Conservation (phyloP, 768 basidiomycete species). For the Hirschioporus abietinus region DNA sequence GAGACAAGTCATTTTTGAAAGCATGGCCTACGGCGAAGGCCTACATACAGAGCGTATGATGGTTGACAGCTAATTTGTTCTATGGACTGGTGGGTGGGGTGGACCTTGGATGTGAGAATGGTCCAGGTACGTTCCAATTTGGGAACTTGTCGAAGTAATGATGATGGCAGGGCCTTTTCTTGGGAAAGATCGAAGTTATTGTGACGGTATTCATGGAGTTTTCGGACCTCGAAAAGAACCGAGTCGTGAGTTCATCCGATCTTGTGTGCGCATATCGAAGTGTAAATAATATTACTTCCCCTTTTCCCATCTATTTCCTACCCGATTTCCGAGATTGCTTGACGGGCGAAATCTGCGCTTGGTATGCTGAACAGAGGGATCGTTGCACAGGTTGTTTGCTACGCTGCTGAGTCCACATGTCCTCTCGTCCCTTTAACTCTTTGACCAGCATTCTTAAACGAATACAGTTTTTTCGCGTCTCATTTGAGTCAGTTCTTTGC, state of each 20-base stretch:
- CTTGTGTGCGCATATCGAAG: neutral
- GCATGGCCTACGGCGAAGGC: slow-evolving; percentile 88
- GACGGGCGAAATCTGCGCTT: neutral
- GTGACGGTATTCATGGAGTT: neutral
- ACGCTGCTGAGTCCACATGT: neutral
- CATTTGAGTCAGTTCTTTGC: neutral
- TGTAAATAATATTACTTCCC: neutral
- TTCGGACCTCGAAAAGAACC: slow-evolving; percentile 4
- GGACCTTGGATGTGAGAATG: neutral
- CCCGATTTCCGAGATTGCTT: neutral
- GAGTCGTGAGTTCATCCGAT: neutral
- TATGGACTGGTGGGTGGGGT: neutral
- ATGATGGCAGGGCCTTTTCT: slow-evolving; percentile 1
- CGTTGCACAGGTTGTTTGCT: neutral
- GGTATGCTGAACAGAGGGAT: neutral
- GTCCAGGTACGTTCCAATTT: neutral
- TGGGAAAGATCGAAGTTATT: neutral
- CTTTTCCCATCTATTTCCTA: neutral
- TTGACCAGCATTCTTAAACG: neutral
- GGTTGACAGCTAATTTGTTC: slow-evolving; percentile 48
- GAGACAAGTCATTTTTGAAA: slow-evolving; percentile 93
- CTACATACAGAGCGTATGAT: slow-evolving; percentile 81
- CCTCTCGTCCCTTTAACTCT: neutral
- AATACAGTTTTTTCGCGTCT: neutral
- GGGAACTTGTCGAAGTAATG: neutral